Conservation (phyloP, 2,329 filamentous ascomycete genomes). For the Colletotrichum orbiculare region DNA sequence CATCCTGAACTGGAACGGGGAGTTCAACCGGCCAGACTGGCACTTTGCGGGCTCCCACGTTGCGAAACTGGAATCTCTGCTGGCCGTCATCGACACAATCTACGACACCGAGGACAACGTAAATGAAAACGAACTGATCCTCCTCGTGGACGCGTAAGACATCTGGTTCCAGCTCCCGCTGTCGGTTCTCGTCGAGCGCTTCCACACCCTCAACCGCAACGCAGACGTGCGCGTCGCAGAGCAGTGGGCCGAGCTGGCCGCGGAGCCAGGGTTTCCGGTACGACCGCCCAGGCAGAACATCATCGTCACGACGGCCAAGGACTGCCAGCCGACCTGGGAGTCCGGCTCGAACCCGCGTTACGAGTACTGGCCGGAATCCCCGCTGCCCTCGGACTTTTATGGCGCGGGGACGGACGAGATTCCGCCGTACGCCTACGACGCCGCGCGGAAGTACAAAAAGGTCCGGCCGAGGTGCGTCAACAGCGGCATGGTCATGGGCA, state of each 20-base stretch:
- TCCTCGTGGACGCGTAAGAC: slow-evolving; percentile 53
- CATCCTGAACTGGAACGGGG: slow-evolving; percentile 51
- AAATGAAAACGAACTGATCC: slow-evolving; percentile 46
- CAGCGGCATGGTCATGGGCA: slow-evolving; percentile 50
- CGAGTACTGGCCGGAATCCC: slow-evolving; percentile 50
- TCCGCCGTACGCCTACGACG: slow-evolving; percentile 42
- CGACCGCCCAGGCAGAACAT: slow-evolving; percentile 46
- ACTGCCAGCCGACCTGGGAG: slow-evolving; percentile 47
- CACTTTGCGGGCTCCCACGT: slow-evolving; percentile 52
- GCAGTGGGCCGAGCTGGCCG: slow-evolving; percentile 39
- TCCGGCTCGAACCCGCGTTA: slow-evolving; percentile 51
- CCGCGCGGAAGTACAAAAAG: slow-evolving; percentile 47
- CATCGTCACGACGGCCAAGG: slow-evolving; percentile 48
- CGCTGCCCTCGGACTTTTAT: slow-evolving; percentile 48
- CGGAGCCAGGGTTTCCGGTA: slow-evolving; percentile 43
- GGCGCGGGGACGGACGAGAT: slow-evolving; percentile 46
- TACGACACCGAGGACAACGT: slow-evolving; percentile 38
- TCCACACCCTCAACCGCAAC: slow-evolving; percentile 48
- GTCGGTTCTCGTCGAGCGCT: slow-evolving; percentile 49
- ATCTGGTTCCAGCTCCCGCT: slow-evolving; percentile 54
- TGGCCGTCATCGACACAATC: slow-evolving; percentile 45
- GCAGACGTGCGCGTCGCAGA: slow-evolving; percentile 44
- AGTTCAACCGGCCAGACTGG: slow-evolving; percentile 50
- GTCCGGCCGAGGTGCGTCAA: slow-evolving; percentile 49
- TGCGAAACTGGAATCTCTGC: slow-evolving; percentile 50